Evolutionary conservation across 345 rosid species (phyloP).

Genomic region (Trapa bicornis): DNA sequence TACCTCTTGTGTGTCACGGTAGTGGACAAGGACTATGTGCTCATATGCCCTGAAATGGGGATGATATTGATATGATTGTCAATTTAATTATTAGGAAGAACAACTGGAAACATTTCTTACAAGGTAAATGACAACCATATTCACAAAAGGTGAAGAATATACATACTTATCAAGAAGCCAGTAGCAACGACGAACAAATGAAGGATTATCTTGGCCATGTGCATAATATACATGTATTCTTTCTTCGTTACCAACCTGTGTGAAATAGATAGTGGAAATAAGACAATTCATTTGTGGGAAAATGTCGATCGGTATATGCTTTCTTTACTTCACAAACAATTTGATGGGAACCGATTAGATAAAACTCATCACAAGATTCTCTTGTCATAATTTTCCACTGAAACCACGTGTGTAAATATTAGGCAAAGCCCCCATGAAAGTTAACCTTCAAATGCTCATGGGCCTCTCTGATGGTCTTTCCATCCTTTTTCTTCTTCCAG

Average conservation of each 20-base stretch:
- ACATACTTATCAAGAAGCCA: slow-evolving; percentile 95
- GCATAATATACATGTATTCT: slow-evolving; percentile 80
- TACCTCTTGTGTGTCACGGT: slow-evolving; percentile 96
- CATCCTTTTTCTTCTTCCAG: slow-evolving; percentile 99
- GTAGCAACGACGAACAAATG: slow-evolving; percentile 96
- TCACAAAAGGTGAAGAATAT: background rate
- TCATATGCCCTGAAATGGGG: slow-evolving; percentile 54
- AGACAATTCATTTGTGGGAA: background rate
- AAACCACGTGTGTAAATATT: background rate
- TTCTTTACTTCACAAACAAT: background rate
- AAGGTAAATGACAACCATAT: background rate
- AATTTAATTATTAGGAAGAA: background rate
- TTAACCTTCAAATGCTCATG: slow-evolving; percentile 95
- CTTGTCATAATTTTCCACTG: background rate
- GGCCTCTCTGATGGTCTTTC: slow-evolving; percentile 96
- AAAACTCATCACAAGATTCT: background rate
- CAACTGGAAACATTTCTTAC: background rate
- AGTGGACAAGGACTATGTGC: slow-evolving; percentile 93
- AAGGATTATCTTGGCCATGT: slow-evolving; percentile 75
- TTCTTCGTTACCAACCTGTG: slow-evolving; percentile 50
- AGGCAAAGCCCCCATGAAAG: background rate
- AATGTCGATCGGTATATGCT: background rate
- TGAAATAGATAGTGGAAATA: slow-evolving; percentile 1
- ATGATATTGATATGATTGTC: background rate
- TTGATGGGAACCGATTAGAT: background rate